Evolutionary conservation across 2,329 filamentous ascomycete species (phyloP).

Genomic region (Diaporthe batatas): DNA sequence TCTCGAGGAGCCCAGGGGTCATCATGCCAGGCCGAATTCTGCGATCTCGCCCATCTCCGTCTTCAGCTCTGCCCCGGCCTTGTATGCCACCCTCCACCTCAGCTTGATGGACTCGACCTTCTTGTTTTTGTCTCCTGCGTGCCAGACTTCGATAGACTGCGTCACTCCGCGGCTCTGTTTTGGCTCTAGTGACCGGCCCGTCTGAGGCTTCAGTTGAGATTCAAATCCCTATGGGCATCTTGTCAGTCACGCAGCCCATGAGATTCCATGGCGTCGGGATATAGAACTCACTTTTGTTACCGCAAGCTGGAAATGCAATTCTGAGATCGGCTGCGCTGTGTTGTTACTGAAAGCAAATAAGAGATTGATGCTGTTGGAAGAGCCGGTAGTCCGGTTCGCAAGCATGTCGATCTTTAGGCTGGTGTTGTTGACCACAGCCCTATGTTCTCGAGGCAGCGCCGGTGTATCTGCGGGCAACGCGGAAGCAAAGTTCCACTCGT

Average conservation of each 20-base stretch:
- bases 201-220: conserved; percentile 87
- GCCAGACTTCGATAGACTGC: conserved; percentile 82
- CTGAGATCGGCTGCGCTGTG: conserved; percentile 76
- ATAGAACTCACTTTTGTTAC: conserved; percentile 82
- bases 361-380: conserved; percentile 74
- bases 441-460: conserved; percentile 69
- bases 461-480: conserved; percentile 75
- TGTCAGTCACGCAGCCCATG: neutral
- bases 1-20: neutral
- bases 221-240: conserved; percentile 75
- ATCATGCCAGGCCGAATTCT: conserved; percentile 78
- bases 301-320: conserved; percentile 91
- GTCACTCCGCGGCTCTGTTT: conserved; percentile 81
- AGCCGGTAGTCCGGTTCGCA: conserved; percentile 69
- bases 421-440: conserved; percentile 77
- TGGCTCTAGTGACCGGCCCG: conserved; percentile 80
- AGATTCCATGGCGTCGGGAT: neutral
- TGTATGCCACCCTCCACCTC: conserved; percentile 89
- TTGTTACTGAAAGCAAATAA: conserved; percentile 88
- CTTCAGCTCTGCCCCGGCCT: conserved; percentile 73
- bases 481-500: conserved; percentile 95
- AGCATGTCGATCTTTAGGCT: conserved; percentile 80
- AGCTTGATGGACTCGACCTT: conserved; percentile 88
- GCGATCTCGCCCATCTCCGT: conserved; percentile 89
- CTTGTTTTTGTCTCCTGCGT: conserved; percentile 75